Conservation (phyloP, 202 grass and related monocot species). For the Schoenoplectus tabernaemontani region DNA sequence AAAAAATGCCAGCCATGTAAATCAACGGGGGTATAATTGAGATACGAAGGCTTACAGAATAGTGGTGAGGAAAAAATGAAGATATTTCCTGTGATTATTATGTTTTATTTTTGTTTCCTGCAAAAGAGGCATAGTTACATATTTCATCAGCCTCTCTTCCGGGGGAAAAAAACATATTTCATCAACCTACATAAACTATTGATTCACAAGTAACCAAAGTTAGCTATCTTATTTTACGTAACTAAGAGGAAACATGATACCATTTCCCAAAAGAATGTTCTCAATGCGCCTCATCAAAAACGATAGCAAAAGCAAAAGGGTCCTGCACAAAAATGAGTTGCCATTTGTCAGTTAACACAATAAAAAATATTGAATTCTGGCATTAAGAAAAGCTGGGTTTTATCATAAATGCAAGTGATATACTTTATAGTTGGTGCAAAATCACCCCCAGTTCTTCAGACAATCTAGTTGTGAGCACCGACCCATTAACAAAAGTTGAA, state of each 20-base stretch:
- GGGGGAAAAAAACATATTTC: too few species aligned
- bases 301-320: background rate
- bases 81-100: background rate
- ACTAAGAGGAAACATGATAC: background rate
- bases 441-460: too few species aligned
- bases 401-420: too few species aligned
- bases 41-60: background rate
- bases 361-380: too few species aligned
- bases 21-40: background rate
- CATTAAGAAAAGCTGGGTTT: too few species aligned
- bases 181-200: background rate
- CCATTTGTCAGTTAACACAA: background rate
- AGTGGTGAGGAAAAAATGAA: background rate
- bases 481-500: too few species aligned
- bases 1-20: background rate
- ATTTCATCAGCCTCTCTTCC: too few species aligned
- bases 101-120: background rate
- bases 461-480: too few species aligned
- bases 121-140: background rate
- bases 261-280: background rate
- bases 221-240: background rate
- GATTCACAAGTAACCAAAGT: background rate
- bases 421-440: too few species aligned
- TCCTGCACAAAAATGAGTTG: slow-evolving; percentile 11
- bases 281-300: background rate